Base-by-base conservation (phyloP, 2,329 filamentous ascomycete species). In the Neocatenulostroma microsporum region DNA sequence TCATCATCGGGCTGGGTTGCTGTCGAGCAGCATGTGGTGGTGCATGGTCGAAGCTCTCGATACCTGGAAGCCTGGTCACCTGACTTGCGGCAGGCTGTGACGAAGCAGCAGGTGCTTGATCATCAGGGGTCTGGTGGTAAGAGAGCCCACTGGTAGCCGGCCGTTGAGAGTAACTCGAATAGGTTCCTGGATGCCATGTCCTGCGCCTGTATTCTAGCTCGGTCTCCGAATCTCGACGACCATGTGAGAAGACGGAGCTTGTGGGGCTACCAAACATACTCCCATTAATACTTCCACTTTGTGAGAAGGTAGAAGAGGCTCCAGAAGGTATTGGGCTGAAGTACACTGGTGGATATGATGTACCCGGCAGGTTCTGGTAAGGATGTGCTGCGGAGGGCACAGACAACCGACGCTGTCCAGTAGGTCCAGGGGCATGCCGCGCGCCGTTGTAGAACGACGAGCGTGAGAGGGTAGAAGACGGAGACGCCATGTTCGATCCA, bases 121-220 rank as follows among this genome's bases (percentile, higher is more conserved):
- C 53, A 51, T 80, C 75, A 5, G 83, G 78, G 4, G 78, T 85
- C 43, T 84, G 77, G 25, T 85, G 82, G 45, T 84, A 82, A 50
- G 76, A 84, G 36, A 94, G 61, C 12, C 82, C 76, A 60, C 84
- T 88, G 11, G 80, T 82, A 12, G 75, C 73, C 32, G 80, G 76
- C 21, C 78, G 68, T 41, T 72, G 71, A 43, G 62, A 61, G 41
- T 77, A 78, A 44, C 73, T 73, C 12, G 74, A 72, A 41, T 70
- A 68, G 9, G 78, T 82, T 44, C 86, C 84, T 1, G 86, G 84
- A 61, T 95, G 88, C 88, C 88, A 95, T 3, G 88, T 95, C 36
- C 87, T 76, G 44, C 88, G 72, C 46, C 87, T 78, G 74, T 80
- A 84, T 37, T 84, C 82, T 27, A 86, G 80, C 45, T 94, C 86